Evolutionary conservation across 2,329 filamentous ascomycete species (phyloP), one percentile per base, ranked within the genome.

Genomic region (Fusarium sp.): DNA sequence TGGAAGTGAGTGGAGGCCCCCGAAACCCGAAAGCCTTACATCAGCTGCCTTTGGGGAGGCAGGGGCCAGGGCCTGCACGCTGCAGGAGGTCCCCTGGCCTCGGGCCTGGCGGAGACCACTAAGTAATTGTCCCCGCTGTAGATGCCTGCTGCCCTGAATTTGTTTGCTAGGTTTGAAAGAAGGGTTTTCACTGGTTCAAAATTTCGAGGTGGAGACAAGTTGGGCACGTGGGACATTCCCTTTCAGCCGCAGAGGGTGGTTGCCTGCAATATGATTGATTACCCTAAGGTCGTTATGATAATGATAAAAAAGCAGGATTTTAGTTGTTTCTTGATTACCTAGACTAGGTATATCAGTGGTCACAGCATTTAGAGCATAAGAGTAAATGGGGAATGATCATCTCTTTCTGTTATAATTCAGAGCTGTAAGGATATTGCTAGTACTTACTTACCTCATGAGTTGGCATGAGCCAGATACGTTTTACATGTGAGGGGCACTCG

Each of bases 221-320:
- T 65, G 52, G 55, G 70, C 70, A 73, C 70, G 68, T 70, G 70
- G 71, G 57, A 46, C 26, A 59, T 62, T 68, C 62, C 59, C 40
- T 54, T 70, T 70, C 68, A 71, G 70, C 67, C 65, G 65, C 49
- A 58, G 61, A 38, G 42, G 41, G 49, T 42, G 50, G 49, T 36
- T 61, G 42, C 56, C 33, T 54, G 16, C 31, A 41, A 41, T 8
- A 20, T 36, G 50, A 37, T 42, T 36, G 50, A 37, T 42, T 69
- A 69, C 66, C 66, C 66, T 69, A 33, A 28, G 30, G 23, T 11
- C 23, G 12, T n/a, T 23, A 47, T 26, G 9, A 55, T 52, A 28
- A 23, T 23, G 23, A 23, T 23, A 23, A 23, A 51, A 34, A 45
- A 40, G 47, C 47, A 51, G 47, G 47, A 51, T 51, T 51, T 51